Base-by-base conservation (phyloP, 108 stramenopile species). In the Cafeteria roenbergensis region DNA sequence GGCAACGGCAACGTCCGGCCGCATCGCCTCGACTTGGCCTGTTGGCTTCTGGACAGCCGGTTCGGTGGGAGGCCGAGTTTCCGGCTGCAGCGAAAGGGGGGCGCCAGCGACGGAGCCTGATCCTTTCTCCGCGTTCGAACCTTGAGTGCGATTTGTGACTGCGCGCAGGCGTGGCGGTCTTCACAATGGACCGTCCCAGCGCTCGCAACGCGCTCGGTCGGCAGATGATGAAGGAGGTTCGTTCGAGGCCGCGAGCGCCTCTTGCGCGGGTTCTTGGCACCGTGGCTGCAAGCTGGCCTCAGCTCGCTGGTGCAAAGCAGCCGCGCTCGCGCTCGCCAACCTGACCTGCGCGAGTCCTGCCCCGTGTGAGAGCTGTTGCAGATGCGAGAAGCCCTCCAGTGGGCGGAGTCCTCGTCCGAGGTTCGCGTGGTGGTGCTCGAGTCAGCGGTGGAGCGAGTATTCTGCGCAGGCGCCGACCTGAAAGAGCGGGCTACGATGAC, bases 401-500 rank as follows among this genome's bases (percentile, higher is more conserved):
- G 17, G 34, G 59, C 30, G 22, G 2, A 27, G 8, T 61, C 30
- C 59, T 8, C 9, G 2, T 21, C 9, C 2, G 20, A 28, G 21
- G n/a, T 61, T 21, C 22, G 59, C 2, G 59, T 27, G 20, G 59
- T 61, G 17, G 37, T 61, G 37, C 29, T 61, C 20, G 17, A 27
- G 29, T 37, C 36, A 24, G 2, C 34, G 2, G 59, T 61, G 29
- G 22, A 12, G 29, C 17, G n/a, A 22, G 59, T 61, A 27, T 61
- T 88, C 73, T 90, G 86, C 59, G 90, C 90, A n/a, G 90, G 90
- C 28, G 90, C 90, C 37, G 87, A 90, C 76, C 70, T 90, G 42
- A 87, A 80, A 79, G 81, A 90, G 71, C 77, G 86, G 21, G 53
- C 74, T 2, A 71, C 58, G 25, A 90, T 88, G 89, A 73, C 81